Percentiles rank a stretch among this genome's conserved stretches.
Evolutionary conservation across 1,284 basidiomycete genomes (phyloP).

Genomic region (Volvariella surrecta): DNA sequence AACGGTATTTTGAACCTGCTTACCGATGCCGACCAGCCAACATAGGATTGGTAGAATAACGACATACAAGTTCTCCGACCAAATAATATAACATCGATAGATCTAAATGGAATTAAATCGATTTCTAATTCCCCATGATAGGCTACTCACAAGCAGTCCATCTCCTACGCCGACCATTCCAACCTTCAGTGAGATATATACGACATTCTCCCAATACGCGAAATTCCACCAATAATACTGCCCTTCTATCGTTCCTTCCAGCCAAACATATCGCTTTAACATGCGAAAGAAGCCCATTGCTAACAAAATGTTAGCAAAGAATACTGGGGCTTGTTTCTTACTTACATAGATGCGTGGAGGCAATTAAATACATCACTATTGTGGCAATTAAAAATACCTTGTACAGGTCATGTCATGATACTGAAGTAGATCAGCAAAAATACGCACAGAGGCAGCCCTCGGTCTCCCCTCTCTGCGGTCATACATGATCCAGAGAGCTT

Average conservation of each 20-base stretch:
- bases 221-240: slow-evolving; percentile 13
- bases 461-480: slow-evolving; percentile 6
- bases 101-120: slow-evolving; percentile 11
- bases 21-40: slow-evolving; percentile 12
- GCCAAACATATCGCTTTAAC: slow-evolving; percentile 13
- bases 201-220: slow-evolving; percentile 15
- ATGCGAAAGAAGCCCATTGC: slow-evolving; percentile 15
- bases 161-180: slow-evolving; percentile 18
- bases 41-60: slow-evolving; percentile 13
- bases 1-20: background rate
- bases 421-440: background rate
- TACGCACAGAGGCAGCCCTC: background rate
- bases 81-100: slow-evolving; percentile 19
- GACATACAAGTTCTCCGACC: slow-evolving; percentile 15
- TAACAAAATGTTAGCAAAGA: slow-evolving; percentile 3
- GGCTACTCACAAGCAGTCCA: slow-evolving; percentile 15
- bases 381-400: slow-evolving; percentile 16
- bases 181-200: slow-evolving; percentile 13
- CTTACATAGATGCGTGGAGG: slow-evolving; percentile 16
- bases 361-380: slow-evolving; percentile 16
- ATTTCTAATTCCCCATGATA: background rate
- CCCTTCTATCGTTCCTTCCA: slow-evolving; percentile 10
- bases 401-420: background rate
- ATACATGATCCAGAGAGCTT: slow-evolving; percentile 16
- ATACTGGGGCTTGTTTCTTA: background rate